Conservation (phyloP, 306 rosid genomes). For the Casuarina equisetifolia region DNA sequence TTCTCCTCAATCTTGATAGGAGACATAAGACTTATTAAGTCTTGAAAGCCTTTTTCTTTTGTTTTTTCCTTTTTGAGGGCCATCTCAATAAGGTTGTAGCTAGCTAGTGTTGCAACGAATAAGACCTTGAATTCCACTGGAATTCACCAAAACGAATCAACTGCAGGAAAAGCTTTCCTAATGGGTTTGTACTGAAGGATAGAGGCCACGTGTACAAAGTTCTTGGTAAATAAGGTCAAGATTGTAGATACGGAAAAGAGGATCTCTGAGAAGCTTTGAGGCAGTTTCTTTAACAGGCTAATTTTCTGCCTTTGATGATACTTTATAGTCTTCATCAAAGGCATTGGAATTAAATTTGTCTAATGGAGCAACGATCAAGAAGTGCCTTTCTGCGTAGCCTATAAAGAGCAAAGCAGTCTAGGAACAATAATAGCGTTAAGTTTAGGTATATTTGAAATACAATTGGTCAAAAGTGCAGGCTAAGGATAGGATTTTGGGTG, state of each 20-base stretch:
- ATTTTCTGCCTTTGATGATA: conserved; percentile 16
- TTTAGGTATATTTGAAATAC: conserved; percentile 21
- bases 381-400: conserved; percentile 33
- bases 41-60: too few relatives aligned
- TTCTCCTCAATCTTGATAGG: too few relatives aligned
- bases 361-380: conserved; percentile 46
- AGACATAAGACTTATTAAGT: too few relatives aligned
- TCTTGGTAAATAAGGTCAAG: conserved; percentile 1
- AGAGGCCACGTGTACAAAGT: neutral
- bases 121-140: too few relatives aligned
- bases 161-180: neutral
- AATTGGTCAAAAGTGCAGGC: conserved; percentile 47
- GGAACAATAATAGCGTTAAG: conserved; percentile 18
- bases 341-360: conserved; percentile 23
- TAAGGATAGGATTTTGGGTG: conserved; percentile 32
- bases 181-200: neutral
- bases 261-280: conserved; percentile 3
- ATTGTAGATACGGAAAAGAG: conserved; percentile 1
- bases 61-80: too few relatives aligned
- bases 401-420: conserved; percentile 10
- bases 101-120: too few relatives aligned
- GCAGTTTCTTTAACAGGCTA: neutral
- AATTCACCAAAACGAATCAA: too few relatives aligned
- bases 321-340: neutral
- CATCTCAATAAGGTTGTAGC: too few relatives aligned